These are phyloP conservation scores for Mycena chlorophos DNA, from an alignment of 768 basidiomycete species.

Conservation along the genomic window DNA sequence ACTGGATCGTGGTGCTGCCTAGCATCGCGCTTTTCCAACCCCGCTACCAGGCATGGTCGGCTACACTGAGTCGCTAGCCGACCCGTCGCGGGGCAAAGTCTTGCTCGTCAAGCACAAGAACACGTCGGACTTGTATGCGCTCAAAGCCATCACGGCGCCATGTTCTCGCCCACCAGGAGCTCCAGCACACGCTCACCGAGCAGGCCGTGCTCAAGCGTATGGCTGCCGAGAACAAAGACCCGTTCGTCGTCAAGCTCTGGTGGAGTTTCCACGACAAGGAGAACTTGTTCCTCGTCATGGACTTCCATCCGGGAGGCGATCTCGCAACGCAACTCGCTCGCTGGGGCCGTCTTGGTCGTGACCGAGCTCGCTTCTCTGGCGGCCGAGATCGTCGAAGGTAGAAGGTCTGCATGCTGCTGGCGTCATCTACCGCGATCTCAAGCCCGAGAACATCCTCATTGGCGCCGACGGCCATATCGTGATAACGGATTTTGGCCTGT, in stretches of 20 bases:
- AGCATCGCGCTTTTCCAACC: constrained; percentile 16
- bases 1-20: constrained; percentile 65
- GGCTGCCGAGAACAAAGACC: too few relatives aligned
- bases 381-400: constrained; percentile 94
- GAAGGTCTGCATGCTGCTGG: constrained; percentile 92
- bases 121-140: constrained; percentile 74
- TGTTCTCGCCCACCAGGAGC: constrained; percentile 93
- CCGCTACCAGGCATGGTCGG: constrained; percentile 90
- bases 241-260: too few relatives aligned
- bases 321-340: too few relatives aligned
- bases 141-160: constrained; percentile 98
- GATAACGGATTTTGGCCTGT: constrained; percentile 94
- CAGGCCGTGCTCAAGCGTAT: too few relatives aligned
- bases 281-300: too few relatives aligned
- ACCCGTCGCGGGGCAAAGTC: too few relatives aligned
- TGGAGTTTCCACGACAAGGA: too few relatives aligned
- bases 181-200: too few relatives aligned
- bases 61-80: constrained; percentile 96
- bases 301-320: too few relatives aligned
- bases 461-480: constrained; percentile 95
- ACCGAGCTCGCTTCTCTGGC: constrained; percentile 99
- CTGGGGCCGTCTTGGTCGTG: too few relatives aligned
- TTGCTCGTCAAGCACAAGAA: too few relatives aligned
- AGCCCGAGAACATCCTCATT: too few relatives aligned
- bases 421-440: constrained; percentile 96